These are phyloP conservation scores for Reticulascus tulasneorum DNA, from an alignment of 2,329 filamentous ascomycete genomes.

Conservation along the genomic window DNA sequence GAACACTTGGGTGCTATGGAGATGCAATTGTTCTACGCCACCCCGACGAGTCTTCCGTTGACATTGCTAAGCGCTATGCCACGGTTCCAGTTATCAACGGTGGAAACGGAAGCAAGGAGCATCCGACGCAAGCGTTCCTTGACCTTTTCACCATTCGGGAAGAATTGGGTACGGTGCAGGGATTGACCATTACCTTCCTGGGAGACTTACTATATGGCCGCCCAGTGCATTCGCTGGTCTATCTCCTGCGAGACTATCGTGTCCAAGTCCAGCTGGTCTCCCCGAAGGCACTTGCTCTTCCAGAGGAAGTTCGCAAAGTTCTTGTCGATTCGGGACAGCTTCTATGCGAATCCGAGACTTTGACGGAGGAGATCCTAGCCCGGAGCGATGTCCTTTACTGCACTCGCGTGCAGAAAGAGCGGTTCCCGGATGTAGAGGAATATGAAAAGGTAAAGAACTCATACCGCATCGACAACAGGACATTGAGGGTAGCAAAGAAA, in stretches of 20 bases:
- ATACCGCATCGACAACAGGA: constrained; percentile 85
- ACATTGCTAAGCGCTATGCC: constrained; percentile 80
- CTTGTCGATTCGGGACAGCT: constrained; percentile 74
- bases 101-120: constrained; percentile 91
- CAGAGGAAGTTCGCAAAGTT: constrained; percentile 67
- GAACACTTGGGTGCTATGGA: constrained; percentile 89
- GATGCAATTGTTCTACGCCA: constrained; percentile 96
- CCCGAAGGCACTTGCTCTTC: constrained; percentile 73
- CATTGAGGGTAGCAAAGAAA: constrained; percentile 85
- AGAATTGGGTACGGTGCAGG: constrained; percentile 91
- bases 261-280: constrained; percentile 90
- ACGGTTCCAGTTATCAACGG: constrained; percentile 94
- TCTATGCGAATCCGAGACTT: constrained; percentile 66
- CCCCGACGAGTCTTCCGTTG: constrained; percentile 75
- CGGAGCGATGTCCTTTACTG: constrained; percentile 92
- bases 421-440: constrained; percentile 74
- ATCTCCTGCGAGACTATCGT: constrained; percentile 92
- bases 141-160: constrained; percentile 98
- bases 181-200: constrained; percentile 91
- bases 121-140: constrained; percentile 95
- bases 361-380: constrained; percentile 84
- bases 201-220: constrained; percentile 92
- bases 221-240: constrained; percentile 91
- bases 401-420: constrained; percentile 93
- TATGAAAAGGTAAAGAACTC: constrained; percentile 87